Evolutionary conservation across 1,284 basidiomycete species (phyloP), one percentile per base, ranked within the genome.

Genomic region (Coniophora puteana): DNA sequence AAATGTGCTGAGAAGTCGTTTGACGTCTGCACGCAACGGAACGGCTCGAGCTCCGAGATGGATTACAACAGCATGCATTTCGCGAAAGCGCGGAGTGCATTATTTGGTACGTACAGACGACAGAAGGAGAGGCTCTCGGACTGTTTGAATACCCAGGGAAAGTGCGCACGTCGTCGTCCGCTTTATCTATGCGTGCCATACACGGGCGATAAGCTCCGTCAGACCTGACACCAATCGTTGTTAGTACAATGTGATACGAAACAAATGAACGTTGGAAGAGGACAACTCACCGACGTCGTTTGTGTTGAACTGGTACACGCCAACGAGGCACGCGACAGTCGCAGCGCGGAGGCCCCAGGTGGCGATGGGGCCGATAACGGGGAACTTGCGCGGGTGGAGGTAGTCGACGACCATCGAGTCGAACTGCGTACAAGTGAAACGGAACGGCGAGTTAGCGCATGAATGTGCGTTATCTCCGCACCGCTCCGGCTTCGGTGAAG

Each of bases 281-380:
- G 21, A 14, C 36, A 30, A 69, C 82, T 51, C 50, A 92, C 94
- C 94, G 55, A 98, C 83, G 59, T 98, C 95, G 63, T 94, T 91
- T 31, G 93, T 96, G 73, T 96, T 95, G 74, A 96, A 96, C 65
- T 94, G 88, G 70, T 97, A 99, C 5, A 98, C 76, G 29, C 96
- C 95, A 51, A 91, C 83, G 41, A 96, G 75, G 12, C 87, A 83
- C n/a, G 81, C 85, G 30, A 89, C 80, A 22, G 95, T 97, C 4
- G 81, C 69, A 12, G 80, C 67, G 40, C 92, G 78, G 44, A 98
- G 71, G 7, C 71, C 61, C 94, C 95, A 98, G 23, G 71, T 79
- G 18, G 65, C 56, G 40, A 85, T 46, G 2, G 74, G 80, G 13
- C 91, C 93, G 44, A 91, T 46, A 33, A 83, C 54, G 21, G 89